Evolutionary conservation across 805 yeast species (phyloP).

Genomic region (Lipomyces sp.): DNA sequence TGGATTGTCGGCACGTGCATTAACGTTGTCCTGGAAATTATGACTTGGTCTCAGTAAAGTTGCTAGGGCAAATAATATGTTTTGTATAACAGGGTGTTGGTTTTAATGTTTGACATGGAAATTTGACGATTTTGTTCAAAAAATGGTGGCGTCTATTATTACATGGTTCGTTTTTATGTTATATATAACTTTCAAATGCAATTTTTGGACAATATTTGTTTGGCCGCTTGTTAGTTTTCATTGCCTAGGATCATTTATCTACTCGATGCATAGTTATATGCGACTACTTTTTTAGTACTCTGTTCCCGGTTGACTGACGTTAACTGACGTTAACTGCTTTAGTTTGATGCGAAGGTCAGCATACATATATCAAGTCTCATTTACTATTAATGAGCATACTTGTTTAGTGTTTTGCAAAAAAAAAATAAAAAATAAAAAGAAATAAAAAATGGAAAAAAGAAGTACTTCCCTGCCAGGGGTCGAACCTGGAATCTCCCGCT

Average conservation of each 20-base stretch:
- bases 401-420: neutral
- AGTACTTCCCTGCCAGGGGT: constrained; percentile 41
- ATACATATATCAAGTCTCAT: no score
- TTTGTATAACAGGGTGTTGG: neutral
- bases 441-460: constrained; percentile 1
- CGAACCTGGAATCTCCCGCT: constrained; percentile 43
- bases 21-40: constrained; percentile 25
- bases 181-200: neutral
- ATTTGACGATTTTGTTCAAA: neutral
- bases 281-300: no score
- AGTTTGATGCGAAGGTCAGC: no score
- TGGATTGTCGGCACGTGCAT: constrained; percentile 51
- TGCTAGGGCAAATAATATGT: neutral
- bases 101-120: neutral
- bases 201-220: neutral
- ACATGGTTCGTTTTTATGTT: neutral
- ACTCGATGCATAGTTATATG: no score
- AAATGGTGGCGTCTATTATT: neutral
- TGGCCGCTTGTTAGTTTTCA: neutral
- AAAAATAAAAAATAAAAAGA: constrained; percentile 11
- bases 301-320: no score
- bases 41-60: neutral
- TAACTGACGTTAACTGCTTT: no score
- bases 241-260: neutral
- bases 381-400: no score